Conservation (phyloP, 768 basidiomycete species). For the Auricularia cornea region DNA sequence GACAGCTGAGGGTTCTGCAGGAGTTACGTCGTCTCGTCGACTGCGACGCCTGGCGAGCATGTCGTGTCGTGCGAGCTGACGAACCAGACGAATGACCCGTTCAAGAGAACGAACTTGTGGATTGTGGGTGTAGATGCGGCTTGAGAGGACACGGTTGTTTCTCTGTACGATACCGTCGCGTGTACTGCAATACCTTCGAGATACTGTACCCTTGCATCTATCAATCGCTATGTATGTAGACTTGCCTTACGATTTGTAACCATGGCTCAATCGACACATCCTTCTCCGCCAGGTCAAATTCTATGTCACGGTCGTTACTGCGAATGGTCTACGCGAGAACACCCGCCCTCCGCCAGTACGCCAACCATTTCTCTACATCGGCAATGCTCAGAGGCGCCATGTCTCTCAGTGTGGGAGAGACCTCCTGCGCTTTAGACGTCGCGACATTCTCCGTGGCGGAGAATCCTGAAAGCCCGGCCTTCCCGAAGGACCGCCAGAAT, state of each 20-base stretch:
- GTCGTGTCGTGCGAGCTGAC: background rate
- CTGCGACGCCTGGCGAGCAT: background rate
- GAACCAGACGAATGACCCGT: background rate
- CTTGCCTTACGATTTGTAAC: too few species aligned
- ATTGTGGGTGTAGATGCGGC: too few species aligned
- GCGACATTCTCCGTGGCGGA: background rate
- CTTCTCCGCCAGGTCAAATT: too few species aligned
- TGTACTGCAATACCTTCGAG: too few species aligned
- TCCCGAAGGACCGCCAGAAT: constrained; percentile 11
- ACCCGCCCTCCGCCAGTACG: background rate
- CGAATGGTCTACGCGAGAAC: background rate
- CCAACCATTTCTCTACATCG: background rate
- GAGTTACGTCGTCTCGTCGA: background rate
- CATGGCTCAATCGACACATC: too few species aligned
- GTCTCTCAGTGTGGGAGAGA: background rate
- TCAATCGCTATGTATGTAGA: too few species aligned
- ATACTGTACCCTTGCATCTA: too few species aligned
- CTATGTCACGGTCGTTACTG: too few species aligned
- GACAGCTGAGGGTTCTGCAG: background rate
- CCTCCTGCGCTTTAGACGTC: background rate
- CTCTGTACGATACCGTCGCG: too few species aligned
- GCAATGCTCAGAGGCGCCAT: background rate
- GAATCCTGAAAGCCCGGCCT: background rate
- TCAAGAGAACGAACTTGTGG: too few species aligned
- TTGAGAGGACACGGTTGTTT: too few species aligned